Base-by-base conservation (phyloP, 306 rosid genomes). In the Prunus fruticosa region DNA sequence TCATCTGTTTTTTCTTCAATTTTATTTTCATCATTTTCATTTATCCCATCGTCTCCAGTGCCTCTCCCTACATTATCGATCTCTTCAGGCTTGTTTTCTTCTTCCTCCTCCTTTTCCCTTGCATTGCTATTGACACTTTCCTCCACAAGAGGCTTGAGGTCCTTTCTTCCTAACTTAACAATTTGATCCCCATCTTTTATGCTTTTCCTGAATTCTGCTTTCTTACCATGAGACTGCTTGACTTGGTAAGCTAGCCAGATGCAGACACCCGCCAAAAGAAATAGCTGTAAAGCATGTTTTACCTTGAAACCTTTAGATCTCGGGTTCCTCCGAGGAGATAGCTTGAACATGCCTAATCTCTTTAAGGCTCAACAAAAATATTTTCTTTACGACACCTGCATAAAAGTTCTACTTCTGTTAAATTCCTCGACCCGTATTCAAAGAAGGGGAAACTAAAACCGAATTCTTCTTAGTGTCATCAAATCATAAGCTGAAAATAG, bases 211-310 rank as follows among this genome's bases (percentile, higher is more conserved):
- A 71, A 72, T 19, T 91, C 71, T 2, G 83, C 73, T 78, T 82
- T 95, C 84, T 88, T 90, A 49, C 80, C 84, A n/a, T 76, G 82
- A 12, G 97, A 89, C 82, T 92, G 96, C 78, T 75, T 89, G 83
- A 95, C 67, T 81, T 95, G 99, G 82, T 95, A 95, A 87, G 88
- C 88, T 49, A 95, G 85, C 99, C 99, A 95, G 76, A 89, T 38
- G 78, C 96, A 82, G 67, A 92, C 91, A 28, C 93, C 97, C 76
- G 83, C 66, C 77, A 92, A 76, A 78, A 95, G 76, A 73, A 76
- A 78, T 66, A 90, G 57, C 57, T 95, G 99, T 67, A 95, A 75
- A 60, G 90, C 97, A 87, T 92, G 99, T 87, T 92, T 95, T 84
- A 95, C 97, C 85, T 91, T 95, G 79, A 92, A 87, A 76, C 97